phyloP scores from a whole-genome alignment of 371 early-diverging fungal genomes.

The Syncephalastrum monosporum region DNA sequence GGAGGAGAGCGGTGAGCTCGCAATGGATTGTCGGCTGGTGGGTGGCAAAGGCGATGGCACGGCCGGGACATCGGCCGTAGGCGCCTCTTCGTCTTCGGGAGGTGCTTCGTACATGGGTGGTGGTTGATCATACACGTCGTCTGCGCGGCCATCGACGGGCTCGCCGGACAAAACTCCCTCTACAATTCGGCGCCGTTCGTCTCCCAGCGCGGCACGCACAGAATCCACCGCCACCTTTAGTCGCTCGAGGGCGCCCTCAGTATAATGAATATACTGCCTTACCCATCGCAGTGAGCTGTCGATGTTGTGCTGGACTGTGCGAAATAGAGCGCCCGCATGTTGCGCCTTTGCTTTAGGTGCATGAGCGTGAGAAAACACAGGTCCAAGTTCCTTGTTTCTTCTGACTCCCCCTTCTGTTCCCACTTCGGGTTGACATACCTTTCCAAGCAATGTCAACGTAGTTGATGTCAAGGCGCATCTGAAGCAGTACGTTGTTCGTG shows the following conservation, averaged over 20 bases:
- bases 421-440: slow-evolving; percentile 15
- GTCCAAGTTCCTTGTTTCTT: too few relatives aligned
- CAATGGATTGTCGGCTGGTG: background rate
- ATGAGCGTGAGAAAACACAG: background rate
- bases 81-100: slow-evolving; percentile 9
- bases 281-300: slow-evolving; percentile 19
- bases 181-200: slow-evolving; percentile 20
- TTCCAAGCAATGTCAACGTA: slow-evolving; percentile 41
- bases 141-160: slow-evolving; percentile 6
- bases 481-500: slow-evolving; percentile 31
- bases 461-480: slow-evolving; percentile 23
- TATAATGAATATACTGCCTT: slow-evolving; percentile 18
- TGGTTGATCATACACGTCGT: slow-evolving; percentile 5
- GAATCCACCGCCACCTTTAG: slow-evolving; percentile 15
- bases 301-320: slow-evolving; percentile 12
- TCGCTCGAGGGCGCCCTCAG: slow-evolving; percentile 19
- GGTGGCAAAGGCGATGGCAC: slow-evolving; percentile 2
- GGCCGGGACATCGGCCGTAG: background rate
- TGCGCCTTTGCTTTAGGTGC: slow-evolving; percentile 16
- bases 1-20: slow-evolving; percentile 2
- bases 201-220: slow-evolving; percentile 13
- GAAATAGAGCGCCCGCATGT: slow-evolving; percentile 12
- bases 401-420: too few relatives aligned
- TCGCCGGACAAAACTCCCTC: slow-evolving; percentile 15
- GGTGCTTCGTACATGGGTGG: slow-evolving; percentile 26